phyloP scores from a whole-genome alignment of 805 yeast species.

The Spathaspora passalidarum region DNA sequence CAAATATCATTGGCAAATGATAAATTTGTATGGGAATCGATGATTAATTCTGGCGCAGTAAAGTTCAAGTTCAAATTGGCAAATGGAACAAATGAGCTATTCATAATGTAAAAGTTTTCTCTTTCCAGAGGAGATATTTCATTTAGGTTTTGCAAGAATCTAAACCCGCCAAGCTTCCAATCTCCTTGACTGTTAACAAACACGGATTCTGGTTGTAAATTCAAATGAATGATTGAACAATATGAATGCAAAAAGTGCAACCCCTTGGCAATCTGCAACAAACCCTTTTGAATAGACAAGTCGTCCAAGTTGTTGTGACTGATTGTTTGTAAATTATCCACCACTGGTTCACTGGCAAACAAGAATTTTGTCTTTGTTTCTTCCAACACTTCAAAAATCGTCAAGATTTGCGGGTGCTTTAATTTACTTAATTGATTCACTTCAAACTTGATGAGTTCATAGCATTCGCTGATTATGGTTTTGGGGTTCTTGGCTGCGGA shows the following conservation, averaged over 20 bases:
- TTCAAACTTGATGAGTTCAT: constrained; percentile 63
- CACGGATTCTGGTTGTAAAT: constrained; percentile 73
- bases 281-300: constrained; percentile 74
- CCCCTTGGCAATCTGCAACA: constrained; percentile 74
- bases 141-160: constrained; percentile 45
- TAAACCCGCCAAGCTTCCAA: constrained; percentile 87
- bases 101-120: constrained; percentile 64
- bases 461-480: constrained; percentile 57
- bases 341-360: constrained; percentile 83
- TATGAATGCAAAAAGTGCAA: constrained; percentile 78
- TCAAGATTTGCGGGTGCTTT: constrained; percentile 85
- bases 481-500: constrained; percentile 43
- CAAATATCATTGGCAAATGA: constrained; percentile 76
- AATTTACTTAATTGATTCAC: constrained; percentile 71
- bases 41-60: constrained; percentile 79
- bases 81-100: constrained; percentile 79
- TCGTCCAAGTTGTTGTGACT: constrained; percentile 52
- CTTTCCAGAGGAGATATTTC: constrained; percentile 46
- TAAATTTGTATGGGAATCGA: constrained; percentile 52
- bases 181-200: constrained; percentile 82
- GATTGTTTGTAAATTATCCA: constrained; percentile 47
- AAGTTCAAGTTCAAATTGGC: constrained; percentile 69
- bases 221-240: constrained; percentile 72
- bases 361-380: constrained; percentile 73
- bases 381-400: constrained; percentile 85